Evolutionary conservation across 2,329 filamentous ascomycete genomes (phyloP).

Genomic region (Cryphonectria japonica): DNA sequence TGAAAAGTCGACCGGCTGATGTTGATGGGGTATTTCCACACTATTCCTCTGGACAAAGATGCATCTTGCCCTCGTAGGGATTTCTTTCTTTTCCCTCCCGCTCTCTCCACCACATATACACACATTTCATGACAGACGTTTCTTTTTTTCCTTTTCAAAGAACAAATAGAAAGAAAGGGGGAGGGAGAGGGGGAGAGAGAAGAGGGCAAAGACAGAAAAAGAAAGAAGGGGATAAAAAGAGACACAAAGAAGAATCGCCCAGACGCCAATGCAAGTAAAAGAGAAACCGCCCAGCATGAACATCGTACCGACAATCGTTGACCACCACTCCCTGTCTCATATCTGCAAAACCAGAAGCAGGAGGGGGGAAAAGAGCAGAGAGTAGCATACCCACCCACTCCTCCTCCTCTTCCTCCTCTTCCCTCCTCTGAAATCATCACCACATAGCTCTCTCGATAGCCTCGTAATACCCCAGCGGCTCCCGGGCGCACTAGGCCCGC

Average conservation of each 20-base stretch:
- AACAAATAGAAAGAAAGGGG: neutral
- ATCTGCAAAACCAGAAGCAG: neutral
- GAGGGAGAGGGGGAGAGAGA: neutral
- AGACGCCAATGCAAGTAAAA: neutral
- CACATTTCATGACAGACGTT: neutral
- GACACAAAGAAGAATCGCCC: neutral
- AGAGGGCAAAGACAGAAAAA: neutral
- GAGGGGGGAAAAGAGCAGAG: neutral
- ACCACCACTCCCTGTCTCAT: neutral
- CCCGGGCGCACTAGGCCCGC: constrained; percentile 33
- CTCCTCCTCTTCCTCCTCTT: neutral
- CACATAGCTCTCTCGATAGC: neutral
- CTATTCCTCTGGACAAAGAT: neutral
- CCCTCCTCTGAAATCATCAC: neutral
- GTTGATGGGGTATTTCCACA: neutral
- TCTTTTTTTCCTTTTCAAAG: neutral
- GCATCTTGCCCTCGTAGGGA: neutral
- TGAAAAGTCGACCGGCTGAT: neutral
- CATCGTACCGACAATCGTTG: neutral
- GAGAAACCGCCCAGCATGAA: neutral
- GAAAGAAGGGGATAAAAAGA: no score
- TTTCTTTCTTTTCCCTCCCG: neutral
- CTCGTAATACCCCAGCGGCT: constrained; percentile 8
- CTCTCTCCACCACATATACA: neutral
- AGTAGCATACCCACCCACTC: no score